Conservation (phyloP, 108 stramenopile species). For the Nitzschia putrida region DNA sequence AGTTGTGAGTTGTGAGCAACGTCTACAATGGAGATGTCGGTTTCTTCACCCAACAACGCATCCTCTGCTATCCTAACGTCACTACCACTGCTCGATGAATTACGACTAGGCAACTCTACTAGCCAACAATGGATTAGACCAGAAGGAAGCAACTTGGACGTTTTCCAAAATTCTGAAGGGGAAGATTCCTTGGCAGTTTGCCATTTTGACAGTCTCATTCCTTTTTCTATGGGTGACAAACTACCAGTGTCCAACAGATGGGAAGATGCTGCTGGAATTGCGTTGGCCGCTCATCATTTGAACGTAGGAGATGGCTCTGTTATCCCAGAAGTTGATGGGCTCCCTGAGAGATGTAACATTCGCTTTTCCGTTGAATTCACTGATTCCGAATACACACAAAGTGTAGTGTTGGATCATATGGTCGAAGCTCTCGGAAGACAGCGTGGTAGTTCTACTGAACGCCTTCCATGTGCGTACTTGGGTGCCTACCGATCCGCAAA, state of each 20-base stretch:
- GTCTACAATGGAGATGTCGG: not conserved
- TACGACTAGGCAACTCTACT: not conserved
- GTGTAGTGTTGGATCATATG: slow-evolving; percentile 20
- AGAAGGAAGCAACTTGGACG: slow-evolving; percentile 20
- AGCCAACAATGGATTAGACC: slow-evolving; percentile 2
- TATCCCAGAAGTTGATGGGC: slow-evolving; percentile 43
- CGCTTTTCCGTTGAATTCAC: slow-evolving; percentile 40
- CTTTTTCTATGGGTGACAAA: slow-evolving; percentile 13
- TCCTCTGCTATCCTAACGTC: slow-evolving; percentile 6
- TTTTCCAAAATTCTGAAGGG: not conserved
- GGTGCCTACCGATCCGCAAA: slow-evolving; percentile 45
- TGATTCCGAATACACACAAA: slow-evolving; percentile 22
- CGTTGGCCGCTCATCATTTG: slow-evolving; percentile 51
- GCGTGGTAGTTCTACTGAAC: not conserved
- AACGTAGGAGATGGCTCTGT: slow-evolving; percentile 54
- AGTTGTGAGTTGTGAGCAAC: no score
- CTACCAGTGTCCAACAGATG: slow-evolving; percentile 6
- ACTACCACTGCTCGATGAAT: slow-evolving; percentile 2
- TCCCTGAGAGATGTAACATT: slow-evolving; percentile 42
- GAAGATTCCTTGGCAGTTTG: slow-evolving; percentile 1
- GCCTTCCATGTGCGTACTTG: slow-evolving; percentile 50
- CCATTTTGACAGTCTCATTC: slow-evolving; percentile 15
- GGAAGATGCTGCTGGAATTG: slow-evolving; percentile 42
- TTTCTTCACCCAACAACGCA: slow-evolving; percentile 1
- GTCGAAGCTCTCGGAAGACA: not conserved